Conservation (phyloP, 495 filamentous ascomycete genomes). For the Penicillium cinerascens region DNA sequence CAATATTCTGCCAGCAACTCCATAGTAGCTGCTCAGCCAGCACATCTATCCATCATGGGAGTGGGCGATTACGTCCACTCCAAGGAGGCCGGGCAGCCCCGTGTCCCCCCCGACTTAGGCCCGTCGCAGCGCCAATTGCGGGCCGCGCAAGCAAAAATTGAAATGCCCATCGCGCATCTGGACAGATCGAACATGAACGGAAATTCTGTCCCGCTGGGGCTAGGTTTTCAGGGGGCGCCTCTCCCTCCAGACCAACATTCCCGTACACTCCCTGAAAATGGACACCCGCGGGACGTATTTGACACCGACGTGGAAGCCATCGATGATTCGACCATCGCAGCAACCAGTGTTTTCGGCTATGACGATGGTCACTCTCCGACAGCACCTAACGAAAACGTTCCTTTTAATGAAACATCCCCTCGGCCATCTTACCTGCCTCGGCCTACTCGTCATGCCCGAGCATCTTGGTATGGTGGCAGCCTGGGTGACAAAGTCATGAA, state of each 20-base stretch:
- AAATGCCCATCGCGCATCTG: constrained; percentile 27
- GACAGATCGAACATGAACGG: constrained; percentile 20
- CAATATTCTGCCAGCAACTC: too few relatives aligned
- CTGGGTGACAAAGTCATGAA: constrained; percentile 37
- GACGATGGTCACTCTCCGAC: constrained; percentile 33
- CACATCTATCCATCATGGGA: constrained; percentile 28
- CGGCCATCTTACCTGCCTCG: constrained; percentile 28
- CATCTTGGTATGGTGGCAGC: constrained; percentile 33
- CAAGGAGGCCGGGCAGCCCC: constrained; percentile 36
- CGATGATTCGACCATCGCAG: constrained; percentile 46
- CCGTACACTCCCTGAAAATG: constrained; percentile 17
- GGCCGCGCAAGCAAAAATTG: constrained; percentile 37
- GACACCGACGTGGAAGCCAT: constrained; percentile 47
- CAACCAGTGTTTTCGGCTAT: constrained; percentile 35
- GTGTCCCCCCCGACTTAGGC: constrained; percentile 22
- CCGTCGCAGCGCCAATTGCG: constrained; percentile 31
- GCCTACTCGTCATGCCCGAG: constrained; percentile 23
- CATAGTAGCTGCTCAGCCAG: too few relatives aligned
- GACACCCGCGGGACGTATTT: constrained; percentile 33
- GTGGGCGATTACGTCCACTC: constrained; percentile 46
- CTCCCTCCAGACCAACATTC: constrained; percentile 8
- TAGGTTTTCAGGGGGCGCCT: too few relatives aligned
- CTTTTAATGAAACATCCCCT: constrained; percentile 17
- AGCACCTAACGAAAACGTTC: constrained; percentile 17
- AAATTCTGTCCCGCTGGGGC: constrained; percentile 3